These are phyloP conservation scores for Zopfia rhizophila DNA, from an alignment of 2,329 filamentous ascomycete species.

Conservation along the genomic window DNA sequence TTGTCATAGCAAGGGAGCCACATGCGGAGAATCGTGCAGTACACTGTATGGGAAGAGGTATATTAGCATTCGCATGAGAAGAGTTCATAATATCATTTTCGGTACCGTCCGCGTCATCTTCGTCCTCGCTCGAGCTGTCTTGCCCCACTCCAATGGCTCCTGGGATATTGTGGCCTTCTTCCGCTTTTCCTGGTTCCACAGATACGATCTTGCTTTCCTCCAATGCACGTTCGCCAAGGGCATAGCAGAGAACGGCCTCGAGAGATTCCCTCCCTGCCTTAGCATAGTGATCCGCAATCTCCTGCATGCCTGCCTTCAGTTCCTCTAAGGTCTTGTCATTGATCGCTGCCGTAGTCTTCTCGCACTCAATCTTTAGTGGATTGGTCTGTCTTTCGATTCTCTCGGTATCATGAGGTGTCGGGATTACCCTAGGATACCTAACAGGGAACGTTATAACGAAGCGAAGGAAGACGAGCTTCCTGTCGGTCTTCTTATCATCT, in stretches of 20 bases:
- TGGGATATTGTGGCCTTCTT: slow-evolving; percentile 34
- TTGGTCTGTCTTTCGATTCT: slow-evolving; percentile 56
- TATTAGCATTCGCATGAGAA: slow-evolving; percentile 70
- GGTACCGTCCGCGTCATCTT: slow-evolving; percentile 68
- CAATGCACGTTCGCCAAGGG: slow-evolving; percentile 67
- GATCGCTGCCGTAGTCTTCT: slow-evolving; percentile 66
- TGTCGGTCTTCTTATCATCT: slow-evolving; percentile 42
- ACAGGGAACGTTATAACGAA: slow-evolving; percentile 68
- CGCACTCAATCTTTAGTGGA: slow-evolving; percentile 63
- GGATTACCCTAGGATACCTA: slow-evolving; percentile 61
- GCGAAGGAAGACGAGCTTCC: slow-evolving; percentile 64
- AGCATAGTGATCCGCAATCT: slow-evolving; percentile 66
- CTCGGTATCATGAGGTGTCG: slow-evolving; percentile 60
- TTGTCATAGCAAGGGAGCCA: slow-evolving; percentile 64
- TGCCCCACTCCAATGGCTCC: slow-evolving; percentile 58
- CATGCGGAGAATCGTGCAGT: slow-evolving; percentile 67
- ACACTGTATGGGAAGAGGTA: slow-evolving; percentile 69
- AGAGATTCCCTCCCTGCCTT: slow-evolving; percentile 65
- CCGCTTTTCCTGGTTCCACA: slow-evolving; percentile 66
- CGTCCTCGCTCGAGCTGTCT: slow-evolving; percentile 82
- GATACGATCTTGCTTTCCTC: slow-evolving; percentile 64
- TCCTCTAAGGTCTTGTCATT: slow-evolving; percentile 61
- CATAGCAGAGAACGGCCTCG: slow-evolving; percentile 70
- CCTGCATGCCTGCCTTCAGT: slow-evolving; percentile 62
- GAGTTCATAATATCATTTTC: slow-evolving; percentile 62